These are phyloP conservation scores for Lachancea thermotolerans DNA, from an alignment of 805 yeast species.

Conservation along the genomic window DNA sequence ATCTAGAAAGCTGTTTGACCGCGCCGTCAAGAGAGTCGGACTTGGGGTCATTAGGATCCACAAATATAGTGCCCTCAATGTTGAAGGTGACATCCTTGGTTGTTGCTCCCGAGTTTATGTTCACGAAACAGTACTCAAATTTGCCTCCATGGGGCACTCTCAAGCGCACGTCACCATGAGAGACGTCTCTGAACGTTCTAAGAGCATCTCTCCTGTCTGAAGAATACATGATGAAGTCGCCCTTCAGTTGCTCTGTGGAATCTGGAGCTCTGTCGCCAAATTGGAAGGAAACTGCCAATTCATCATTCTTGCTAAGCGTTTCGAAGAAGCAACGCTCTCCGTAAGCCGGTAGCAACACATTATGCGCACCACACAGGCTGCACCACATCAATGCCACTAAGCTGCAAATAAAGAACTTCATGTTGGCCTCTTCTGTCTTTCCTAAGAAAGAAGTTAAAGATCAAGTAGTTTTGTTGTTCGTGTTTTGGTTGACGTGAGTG, in stretches of 20 bases:
- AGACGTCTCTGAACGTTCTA: conserved; percentile 44
- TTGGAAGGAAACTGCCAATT: conserved; percentile 82
- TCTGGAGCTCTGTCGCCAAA: conserved; percentile 83
- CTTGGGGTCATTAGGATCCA: conserved; percentile 70
- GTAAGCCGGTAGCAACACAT: conserved; percentile 72
- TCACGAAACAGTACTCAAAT: conserved; percentile 84
- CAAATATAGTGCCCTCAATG: conserved; percentile 85
- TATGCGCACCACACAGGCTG: conserved; percentile 48
- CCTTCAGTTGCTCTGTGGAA: conserved; percentile 55
- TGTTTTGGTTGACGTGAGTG: neutral
- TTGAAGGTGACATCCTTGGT: conserved; percentile 93
- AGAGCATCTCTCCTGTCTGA: conserved; percentile 40
- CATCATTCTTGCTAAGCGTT: conserved; percentile 73
- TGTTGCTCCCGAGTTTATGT: conserved; percentile 63
- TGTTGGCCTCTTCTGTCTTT: neutral
- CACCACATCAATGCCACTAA: conserved; percentile 2
- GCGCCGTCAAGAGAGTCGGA: conserved; percentile 79
- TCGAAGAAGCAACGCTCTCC: conserved; percentile 89
- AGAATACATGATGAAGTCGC: conserved; percentile 57
- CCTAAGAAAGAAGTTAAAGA: neutral
- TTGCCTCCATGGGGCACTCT: conserved; percentile 65
- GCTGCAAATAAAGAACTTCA: neutral
- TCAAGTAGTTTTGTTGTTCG: neutral
- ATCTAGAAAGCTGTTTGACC: conserved; percentile 63
- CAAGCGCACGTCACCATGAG: conserved; percentile 76